Base-by-base conservation (phyloP, 768 basidiomycete genomes). In the Erythrobasidium yunnanense region DNA sequence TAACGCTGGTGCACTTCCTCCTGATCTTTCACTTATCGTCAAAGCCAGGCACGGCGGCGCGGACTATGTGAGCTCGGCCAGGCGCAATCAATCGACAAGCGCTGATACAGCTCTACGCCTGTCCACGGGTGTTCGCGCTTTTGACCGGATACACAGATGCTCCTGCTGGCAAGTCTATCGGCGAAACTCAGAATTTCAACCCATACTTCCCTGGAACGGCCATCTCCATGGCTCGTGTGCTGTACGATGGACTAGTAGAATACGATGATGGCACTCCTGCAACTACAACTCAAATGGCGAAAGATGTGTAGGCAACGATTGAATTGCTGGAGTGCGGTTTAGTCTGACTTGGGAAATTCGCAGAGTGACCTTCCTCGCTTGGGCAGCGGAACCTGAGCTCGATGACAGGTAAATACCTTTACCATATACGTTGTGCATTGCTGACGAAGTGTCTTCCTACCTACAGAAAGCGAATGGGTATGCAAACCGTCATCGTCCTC, bases 271-370 rank as follows among this genome's bases (percentile, higher is more conserved):
- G 87, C 53, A 97, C 95, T 2, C 91, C 95, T 15, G 89, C 93
- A 13, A 99, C 95, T 52, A 86, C 90, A 4, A 88, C 90, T 4
- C 95, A 99, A 77, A 92, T 99, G 93, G 93, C 95, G 71, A 99
- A 97, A 82, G 95, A 99, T 74, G 91, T 99, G 58, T n/a, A n/a
- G n/a, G n/a, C n/a, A n/a, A n/a, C n/a, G n/a, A n/a, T n/a, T n/a
- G 83, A 30, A 33, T 27, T n/a, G 60, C 15, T 15, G 15, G 15
- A 45, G 15, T n/a, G n/a, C n/a, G n/a, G n/a, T n/a, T n/a, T n/a
- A n/a, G n/a, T n/a, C n/a, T n/a, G n/a, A n/a, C n/a, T n/a, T n/a
- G 17, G 22, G n/a, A n/a, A n/a, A n/a, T n/a, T n/a, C n/a, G n/a
- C n/a, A n/a, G n/a, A n/a, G 65, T 83, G 50, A 89, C 87, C 1